A percentile compares a stretch with the other conserved stretches of the same genome.
Evolutionary conservation across 2,329 filamentous ascomycete species (phyloP).

Genomic region (Cladorrhinum sp.): DNA sequence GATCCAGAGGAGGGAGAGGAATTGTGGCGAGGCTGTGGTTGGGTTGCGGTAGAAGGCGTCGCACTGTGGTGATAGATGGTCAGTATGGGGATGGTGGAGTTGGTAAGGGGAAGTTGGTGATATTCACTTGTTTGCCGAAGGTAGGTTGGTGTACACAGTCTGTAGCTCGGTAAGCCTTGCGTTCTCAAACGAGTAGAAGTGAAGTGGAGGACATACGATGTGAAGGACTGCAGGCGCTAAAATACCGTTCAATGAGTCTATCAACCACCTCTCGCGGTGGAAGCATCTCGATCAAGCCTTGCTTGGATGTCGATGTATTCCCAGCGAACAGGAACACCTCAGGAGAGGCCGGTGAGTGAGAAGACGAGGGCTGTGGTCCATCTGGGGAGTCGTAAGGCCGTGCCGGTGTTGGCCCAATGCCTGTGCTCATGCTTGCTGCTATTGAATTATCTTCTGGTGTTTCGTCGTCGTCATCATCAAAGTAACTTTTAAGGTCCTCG

Average conservation of each 20-base stretch:
- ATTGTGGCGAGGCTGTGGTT: slow-evolving; percentile 38
- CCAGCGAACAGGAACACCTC: slow-evolving; percentile 44
- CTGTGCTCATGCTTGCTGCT: neutral
- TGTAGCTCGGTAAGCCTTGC: slow-evolving; percentile 28
- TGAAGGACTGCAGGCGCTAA: slow-evolving; percentile 51
- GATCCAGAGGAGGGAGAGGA: slow-evolving; percentile 52
- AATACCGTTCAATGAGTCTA: slow-evolving; percentile 51
- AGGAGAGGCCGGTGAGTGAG: slow-evolving; percentile 27
- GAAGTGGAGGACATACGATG: slow-evolving; percentile 39
- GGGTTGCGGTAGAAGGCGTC: slow-evolving; percentile 48
- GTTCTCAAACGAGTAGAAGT: no score
- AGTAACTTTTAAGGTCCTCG: slow-evolving; percentile 57
- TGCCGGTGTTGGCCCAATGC: no score
- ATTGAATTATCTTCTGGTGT: neutral
- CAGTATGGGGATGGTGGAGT: neutral
- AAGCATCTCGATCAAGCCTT: slow-evolving; percentile 47
- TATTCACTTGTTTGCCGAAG: slow-evolving; percentile 44
- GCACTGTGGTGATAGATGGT: no score
- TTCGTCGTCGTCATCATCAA: slow-evolving; percentile 45
- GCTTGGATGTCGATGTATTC: slow-evolving; percentile 38
- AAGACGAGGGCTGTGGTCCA: slow-evolving; percentile 30
- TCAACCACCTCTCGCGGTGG: slow-evolving; percentile 48
- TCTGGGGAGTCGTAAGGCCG: slow-evolving; percentile 28
- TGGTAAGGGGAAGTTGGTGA: neutral
- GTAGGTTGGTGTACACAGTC: slow-evolving; percentile 53